These are phyloP conservation scores for Xylaria multiplex DNA, from an alignment of 2,329 filamentous ascomycete genomes.

Conservation along the genomic window DNA sequence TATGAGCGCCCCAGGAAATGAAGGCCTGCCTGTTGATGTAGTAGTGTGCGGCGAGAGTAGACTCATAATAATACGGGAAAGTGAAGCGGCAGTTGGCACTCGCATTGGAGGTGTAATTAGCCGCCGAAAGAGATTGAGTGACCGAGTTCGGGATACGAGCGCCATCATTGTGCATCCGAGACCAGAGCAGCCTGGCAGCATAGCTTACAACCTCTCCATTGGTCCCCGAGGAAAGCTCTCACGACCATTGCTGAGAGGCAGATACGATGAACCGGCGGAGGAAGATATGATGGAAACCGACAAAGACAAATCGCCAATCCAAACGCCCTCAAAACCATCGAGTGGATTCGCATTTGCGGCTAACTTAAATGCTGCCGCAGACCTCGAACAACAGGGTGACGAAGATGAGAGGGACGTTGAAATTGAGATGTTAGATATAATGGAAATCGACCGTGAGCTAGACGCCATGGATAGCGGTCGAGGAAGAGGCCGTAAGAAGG, in stretches of 20 bases:
- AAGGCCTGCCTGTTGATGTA: slow-evolving; percentile 62
- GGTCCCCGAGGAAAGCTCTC: slow-evolving; percentile 45
- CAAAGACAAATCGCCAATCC: slow-evolving; percentile 41
- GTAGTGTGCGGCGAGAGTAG: slow-evolving; percentile 66
- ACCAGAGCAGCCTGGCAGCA: slow-evolving; percentile 53
- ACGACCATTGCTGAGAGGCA: slow-evolving; percentile 22
- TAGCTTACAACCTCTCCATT: slow-evolving; percentile 60
- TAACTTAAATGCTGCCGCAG: slow-evolving; percentile 63
- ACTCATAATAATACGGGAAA: slow-evolving; percentile 64
- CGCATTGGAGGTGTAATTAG: slow-evolving; percentile 55
- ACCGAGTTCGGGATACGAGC: slow-evolving; percentile 54
- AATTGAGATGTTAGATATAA: slow-evolving; percentile 71
- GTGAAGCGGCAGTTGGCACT: slow-evolving; percentile 58
- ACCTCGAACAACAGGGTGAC: slow-evolving; percentile 57
- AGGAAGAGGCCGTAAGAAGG: slow-evolving; percentile 60
- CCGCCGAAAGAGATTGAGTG: slow-evolving; percentile 46
- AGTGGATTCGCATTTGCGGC: slow-evolving; percentile 62
- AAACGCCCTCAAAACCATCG: slow-evolving; percentile 43
- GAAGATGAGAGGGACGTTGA: slow-evolving; percentile 63
- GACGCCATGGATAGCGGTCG: slow-evolving; percentile 64
- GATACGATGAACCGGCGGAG: slow-evolving; percentile 36
- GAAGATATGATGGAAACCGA: slow-evolving; percentile 44
- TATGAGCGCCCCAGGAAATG: slow-evolving; percentile 41
- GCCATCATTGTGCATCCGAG: slow-evolving; percentile 67
- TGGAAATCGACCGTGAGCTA: slow-evolving; percentile 71